These are phyloP conservation scores for Bertia moriformis DNA, from an alignment of 2,329 filamentous ascomycete species.

Conservation along the genomic window DNA sequence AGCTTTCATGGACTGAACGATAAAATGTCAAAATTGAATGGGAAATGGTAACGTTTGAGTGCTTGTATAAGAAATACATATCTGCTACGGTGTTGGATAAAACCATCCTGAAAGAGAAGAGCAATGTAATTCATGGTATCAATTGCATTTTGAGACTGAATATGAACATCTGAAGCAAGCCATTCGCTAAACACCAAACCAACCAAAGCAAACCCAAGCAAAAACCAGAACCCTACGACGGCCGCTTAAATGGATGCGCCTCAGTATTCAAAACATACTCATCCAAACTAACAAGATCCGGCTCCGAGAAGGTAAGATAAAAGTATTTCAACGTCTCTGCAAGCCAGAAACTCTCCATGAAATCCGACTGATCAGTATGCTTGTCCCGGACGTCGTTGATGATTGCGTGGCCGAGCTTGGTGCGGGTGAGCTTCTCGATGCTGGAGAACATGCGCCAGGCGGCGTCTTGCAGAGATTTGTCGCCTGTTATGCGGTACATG, in stretches of 20 bases:
- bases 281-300: not conserved
- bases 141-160: too few relatives aligned
- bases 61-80: too few relatives aligned
- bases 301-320: not conserved
- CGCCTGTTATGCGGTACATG: conserved; percentile 34
- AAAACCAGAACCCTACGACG: too few relatives aligned
- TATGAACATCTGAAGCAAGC: too few relatives aligned
- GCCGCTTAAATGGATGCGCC: not conserved
- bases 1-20: too few relatives aligned
- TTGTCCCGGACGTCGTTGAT: conserved; percentile 22
- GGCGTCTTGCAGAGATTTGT: conserved; percentile 28
- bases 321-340: conserved; percentile 1
- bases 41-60: too few relatives aligned
- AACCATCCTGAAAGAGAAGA: too few relatives aligned
- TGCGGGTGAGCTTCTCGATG: conserved; percentile 27
- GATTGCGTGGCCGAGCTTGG: conserved; percentile 29
- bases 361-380: not conserved
- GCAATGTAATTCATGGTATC: too few relatives aligned
- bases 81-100: too few relatives aligned
- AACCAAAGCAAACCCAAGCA: too few relatives aligned
- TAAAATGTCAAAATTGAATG: too few relatives aligned
- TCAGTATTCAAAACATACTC: conserved; percentile 1
- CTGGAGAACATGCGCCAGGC: conserved; percentile 37
- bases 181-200: too few relatives aligned
- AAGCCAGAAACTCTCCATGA: conserved; percentile 1